Evolutionary conservation across 352 stramenopile genomes (phyloP), one percentile per base, ranked within the genome.

Genomic region (Phytophthora crassamura): DNA sequence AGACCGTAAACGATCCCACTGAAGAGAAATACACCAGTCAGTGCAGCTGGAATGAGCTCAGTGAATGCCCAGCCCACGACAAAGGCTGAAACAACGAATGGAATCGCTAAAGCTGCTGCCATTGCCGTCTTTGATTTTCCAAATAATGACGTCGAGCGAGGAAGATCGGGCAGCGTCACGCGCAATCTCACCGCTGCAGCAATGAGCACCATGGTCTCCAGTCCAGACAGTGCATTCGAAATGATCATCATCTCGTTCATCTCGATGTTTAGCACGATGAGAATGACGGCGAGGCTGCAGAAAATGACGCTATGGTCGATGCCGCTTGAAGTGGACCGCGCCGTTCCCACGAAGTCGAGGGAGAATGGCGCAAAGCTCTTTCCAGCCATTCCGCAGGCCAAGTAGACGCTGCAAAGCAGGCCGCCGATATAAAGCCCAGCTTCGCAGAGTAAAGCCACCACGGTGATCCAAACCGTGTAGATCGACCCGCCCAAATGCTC

Each of bases 191-290:
- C 69, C 3, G 72, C 65, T 8, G 78, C 75, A 45, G 67, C 33
- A 15, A 88, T 77, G 42, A 86, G 63, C 32, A 66, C 48, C 50
- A 85, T 73, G 18, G 47, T 76, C 39, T 81, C 75, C 41, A 90
- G 55, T 5, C 72, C 77, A 15, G 67, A 64, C 28, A 88, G 64
- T 5, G 77, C 72, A 58, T 88, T 90, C 10, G 76, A 69, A 47
- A 90, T 76, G n/a, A 71, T 56, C 6, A 86, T 54, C 77, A 90
- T 80, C 38, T 84, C 77, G 35, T 77, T 58, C 25, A 68, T 75
- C 48, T 83, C 74, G 22, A 83, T 66, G 50, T 82, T 86, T 18
- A 85, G 66, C 38, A 89, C 67, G 4, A 88, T 77, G 16, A 89
- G 72, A 46, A 86, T 82, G 45, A 88, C 76, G 3, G 78, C 78